Conservation (phyloP, 345 rosid species). For the Hibiscus syriacus region DNA sequence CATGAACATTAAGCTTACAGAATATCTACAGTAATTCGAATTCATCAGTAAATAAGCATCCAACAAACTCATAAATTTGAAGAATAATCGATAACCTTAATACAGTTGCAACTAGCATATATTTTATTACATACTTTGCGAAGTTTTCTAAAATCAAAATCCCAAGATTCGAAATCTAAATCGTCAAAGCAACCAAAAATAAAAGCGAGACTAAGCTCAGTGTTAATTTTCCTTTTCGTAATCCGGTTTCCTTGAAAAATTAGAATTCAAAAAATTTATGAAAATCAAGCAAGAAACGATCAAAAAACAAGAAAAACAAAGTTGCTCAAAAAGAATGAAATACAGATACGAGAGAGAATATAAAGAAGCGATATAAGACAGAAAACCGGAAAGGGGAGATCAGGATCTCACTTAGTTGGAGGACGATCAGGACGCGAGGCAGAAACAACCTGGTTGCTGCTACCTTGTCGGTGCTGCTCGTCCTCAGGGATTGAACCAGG, state of each 20-base stretch:
- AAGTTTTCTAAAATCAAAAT: too few species aligned
- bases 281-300: not conserved
- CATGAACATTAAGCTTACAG: too few species aligned
- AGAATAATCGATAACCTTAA: not conserved
- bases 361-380: not conserved
- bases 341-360: not conserved
- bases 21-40: not conserved
- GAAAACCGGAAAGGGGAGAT: not conserved
- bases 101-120: not conserved
- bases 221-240: not conserved
- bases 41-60: not conserved
- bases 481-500: constrained; percentile 50
- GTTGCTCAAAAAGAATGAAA: not conserved
- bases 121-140: not conserved
- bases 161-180: not conserved
- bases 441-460: constrained; percentile 29
- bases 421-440: constrained; percentile 59
- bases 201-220: not conserved
- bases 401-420: constrained; percentile 44
- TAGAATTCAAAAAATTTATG: not conserved
- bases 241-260: not conserved
- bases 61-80: not conserved
- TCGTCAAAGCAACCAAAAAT: not conserved
- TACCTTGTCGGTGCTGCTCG: constrained; percentile 12
- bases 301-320: not conserved